These are phyloP conservation scores for Apiospora malaysiana DNA, from an alignment of 2,329 filamentous ascomycete genomes.

Conservation along the genomic window DNA sequence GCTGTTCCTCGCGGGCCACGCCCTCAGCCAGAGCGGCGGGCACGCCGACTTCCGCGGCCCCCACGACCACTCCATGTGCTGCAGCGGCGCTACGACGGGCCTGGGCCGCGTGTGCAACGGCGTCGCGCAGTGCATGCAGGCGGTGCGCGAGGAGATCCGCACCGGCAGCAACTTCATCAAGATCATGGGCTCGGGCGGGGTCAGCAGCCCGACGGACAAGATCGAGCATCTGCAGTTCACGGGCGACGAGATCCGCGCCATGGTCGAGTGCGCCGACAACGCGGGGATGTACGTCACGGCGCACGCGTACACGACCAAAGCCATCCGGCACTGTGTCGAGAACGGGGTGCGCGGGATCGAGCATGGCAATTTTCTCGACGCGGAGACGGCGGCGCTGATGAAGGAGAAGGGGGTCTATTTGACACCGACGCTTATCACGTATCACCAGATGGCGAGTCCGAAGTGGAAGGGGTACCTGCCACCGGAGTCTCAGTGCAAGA, in stretches of 20 bases:
- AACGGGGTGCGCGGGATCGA: constrained; percentile 58
- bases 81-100: constrained; percentile 47
- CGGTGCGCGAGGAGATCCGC: constrained; percentile 56
- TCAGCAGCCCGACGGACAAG: constrained; percentile 56
- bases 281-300: constrained; percentile 57
- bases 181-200: constrained; percentile 61
- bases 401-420: constrained; percentile 52
- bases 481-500: constrained; percentile 50
- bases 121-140: constrained; percentile 54
- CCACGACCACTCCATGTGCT: constrained; percentile 51
- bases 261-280: constrained; percentile 52
- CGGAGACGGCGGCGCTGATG: constrained; percentile 51
- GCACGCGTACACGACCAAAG: constrained; percentile 57
- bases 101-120: constrained; percentile 55
- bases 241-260: constrained; percentile 56
- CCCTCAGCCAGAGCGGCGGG: constrained; percentile 58
- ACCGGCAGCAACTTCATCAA: constrained; percentile 61
- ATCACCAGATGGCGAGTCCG: constrained; percentile 51
- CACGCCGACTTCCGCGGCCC: constrained; percentile 53
- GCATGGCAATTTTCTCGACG: constrained; percentile 48
- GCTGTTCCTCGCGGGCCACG: constrained; percentile 56
- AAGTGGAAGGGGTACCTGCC: constrained; percentile 49
- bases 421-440: constrained; percentile 58
- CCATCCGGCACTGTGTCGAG: constrained; percentile 56
- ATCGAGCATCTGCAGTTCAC: constrained; percentile 60